Evolutionary conservation across 257 asterid species (phyloP).

Genomic region (Forsythia suspensa): DNA sequence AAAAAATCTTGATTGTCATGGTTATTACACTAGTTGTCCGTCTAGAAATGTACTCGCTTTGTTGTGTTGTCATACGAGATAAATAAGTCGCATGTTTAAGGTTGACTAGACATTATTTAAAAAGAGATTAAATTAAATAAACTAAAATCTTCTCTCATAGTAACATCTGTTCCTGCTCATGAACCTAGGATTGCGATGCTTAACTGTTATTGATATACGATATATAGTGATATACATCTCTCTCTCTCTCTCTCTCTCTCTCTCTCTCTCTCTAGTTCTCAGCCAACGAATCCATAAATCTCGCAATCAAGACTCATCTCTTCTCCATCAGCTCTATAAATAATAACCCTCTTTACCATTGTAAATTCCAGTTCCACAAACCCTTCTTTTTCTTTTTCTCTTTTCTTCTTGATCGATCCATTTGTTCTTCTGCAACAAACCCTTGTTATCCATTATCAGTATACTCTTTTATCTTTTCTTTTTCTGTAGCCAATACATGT

Average conservation of each 20-base stretch:
- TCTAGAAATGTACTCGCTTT: neutral
- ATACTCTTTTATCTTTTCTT: neutral
- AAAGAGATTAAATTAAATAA: too few species aligned
- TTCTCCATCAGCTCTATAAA: conserved; percentile 38
- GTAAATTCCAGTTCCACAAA: conserved; percentile 12
- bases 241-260: neutral
- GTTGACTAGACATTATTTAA: neutral
- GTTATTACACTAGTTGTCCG: too few species aligned
- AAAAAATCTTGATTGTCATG: too few species aligned
- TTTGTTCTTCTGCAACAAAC: neutral
- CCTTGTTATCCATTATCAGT: neutral
- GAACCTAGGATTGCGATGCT: conserved; percentile 52
- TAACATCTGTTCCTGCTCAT: neutral
- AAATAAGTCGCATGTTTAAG: neutral
- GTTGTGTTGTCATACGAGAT: neutral
- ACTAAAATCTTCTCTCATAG: neutral
- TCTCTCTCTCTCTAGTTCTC: conserved; percentile 12
- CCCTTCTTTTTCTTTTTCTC: neutral
- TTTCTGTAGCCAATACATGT: neutral
- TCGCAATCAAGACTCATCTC: conserved; percentile 26
- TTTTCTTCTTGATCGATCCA: neutral
- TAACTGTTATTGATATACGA: conserved; percentile 37
- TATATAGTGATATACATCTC: neutral
- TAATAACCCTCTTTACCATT: conserved; percentile 21
- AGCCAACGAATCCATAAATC: conserved; percentile 36